phyloP scores from a whole-genome alignment of 2,329 filamentous ascomycete species.

The Coniella lustricola region DNA sequence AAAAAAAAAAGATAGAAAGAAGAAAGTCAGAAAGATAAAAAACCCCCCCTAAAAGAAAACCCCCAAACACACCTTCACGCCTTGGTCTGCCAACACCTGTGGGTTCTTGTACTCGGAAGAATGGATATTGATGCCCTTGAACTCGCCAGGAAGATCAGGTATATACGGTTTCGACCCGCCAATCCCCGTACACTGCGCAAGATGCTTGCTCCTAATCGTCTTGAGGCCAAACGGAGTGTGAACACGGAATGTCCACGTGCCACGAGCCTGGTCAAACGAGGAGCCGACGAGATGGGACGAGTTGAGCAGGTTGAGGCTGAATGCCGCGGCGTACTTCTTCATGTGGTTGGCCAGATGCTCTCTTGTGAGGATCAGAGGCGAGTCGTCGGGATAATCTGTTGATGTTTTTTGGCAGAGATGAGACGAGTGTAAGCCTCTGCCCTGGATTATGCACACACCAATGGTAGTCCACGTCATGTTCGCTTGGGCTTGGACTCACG shows the following conservation, averaged over 20 bases:
- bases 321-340: conserved; percentile 38
- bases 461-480: too few species aligned
- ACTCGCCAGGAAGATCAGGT: conserved; percentile 33
- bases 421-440: too few species aligned
- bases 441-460: too few species aligned
- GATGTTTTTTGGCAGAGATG: neutral
- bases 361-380: conserved; percentile 36
- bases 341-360: conserved; percentile 43
- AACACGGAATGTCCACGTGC: conserved; percentile 32
- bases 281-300: conserved; percentile 31
- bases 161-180: conserved; percentile 32
- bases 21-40: too few species aligned
- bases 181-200: conserved; percentile 42
- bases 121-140: conserved; percentile 37
- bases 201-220: conserved; percentile 31
- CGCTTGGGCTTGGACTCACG: too few species aligned
- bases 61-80: conserved; percentile 14
- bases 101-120: conserved; percentile 35
- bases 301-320: conserved; percentile 41
- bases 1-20: too few species aligned
- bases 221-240: conserved; percentile 19
- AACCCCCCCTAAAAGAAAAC: too few species aligned
- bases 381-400: conserved; percentile 33
- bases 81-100: conserved; percentile 19
- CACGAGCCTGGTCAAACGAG: conserved; percentile 29